A percentile compares a stretch with the other conserved stretches of the same genome.
These are phyloP conservation scores for Trichoderma sp. DNA, from an alignment of 2,329 filamentous ascomycete genomes.

Conservation along the genomic window DNA sequence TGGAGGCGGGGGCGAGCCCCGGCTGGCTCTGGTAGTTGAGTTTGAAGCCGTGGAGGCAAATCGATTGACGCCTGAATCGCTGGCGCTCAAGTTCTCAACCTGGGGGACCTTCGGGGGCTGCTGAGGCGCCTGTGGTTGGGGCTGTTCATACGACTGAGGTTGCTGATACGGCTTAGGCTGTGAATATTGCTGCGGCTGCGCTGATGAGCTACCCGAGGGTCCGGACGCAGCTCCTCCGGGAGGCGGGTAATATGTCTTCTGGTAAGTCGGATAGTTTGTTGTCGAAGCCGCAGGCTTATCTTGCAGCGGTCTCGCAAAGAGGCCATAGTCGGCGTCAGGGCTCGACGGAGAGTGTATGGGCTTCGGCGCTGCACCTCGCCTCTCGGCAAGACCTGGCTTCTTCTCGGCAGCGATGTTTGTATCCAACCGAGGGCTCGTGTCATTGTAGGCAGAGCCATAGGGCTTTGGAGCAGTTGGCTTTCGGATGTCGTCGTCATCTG, in stretches of 20 bases:
- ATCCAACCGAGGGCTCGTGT: conserved; percentile 54
- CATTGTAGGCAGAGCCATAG: conserved; percentile 46
- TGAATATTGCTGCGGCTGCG: conserved; percentile 11
- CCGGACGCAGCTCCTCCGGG: conserved; percentile 43
- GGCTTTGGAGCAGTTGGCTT: conserved; percentile 46
- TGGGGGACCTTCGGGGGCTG: conserved; percentile 23
- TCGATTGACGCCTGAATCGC: conserved; percentile 54
- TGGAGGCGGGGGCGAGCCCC: conserved; percentile 90
- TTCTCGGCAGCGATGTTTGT: conserved; percentile 50
- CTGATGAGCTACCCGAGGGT: conserved; percentile 32
- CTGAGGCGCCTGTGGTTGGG: background rate
- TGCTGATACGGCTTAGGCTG: conserved; percentile 17
- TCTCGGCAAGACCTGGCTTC: conserved; percentile 70
- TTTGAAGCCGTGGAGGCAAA: conserved; percentile 83
- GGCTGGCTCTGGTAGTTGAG: conserved; percentile 85
- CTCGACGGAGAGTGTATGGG: conserved; percentile 80
- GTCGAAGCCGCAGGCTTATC: conserved; percentile 39
- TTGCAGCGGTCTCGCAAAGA: conserved; percentile 68
- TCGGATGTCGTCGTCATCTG: conserved; percentile 62
- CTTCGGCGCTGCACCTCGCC: conserved; percentile 77
- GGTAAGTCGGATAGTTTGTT: conserved; percentile 47
- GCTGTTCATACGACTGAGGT: conserved; percentile 4
- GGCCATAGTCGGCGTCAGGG: conserved; percentile 70
- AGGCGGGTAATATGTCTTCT: conserved; percentile 59
- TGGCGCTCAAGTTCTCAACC: conserved; percentile 31